Evolutionary conservation across 1,139 yeast species (phyloP), one percentile per base, ranked within the genome.

Genomic region (Lodderomyces beijingensis): DNA sequence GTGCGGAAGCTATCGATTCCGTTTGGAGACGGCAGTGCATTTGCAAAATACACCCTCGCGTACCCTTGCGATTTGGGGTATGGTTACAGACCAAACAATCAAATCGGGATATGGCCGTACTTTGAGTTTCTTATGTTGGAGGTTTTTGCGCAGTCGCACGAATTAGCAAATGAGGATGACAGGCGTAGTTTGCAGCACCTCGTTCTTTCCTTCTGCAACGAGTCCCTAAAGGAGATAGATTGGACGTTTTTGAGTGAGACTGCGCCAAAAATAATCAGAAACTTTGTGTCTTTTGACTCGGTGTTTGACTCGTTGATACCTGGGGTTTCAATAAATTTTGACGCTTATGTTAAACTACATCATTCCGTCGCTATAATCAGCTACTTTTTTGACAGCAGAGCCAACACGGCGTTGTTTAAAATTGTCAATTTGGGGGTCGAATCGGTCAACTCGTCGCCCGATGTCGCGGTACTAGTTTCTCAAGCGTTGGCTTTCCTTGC

Each of bases 81-180:
- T 11, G 65, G 68, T 1, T 74, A 79, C 43, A 68, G 95, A 47
- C 40, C 46, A 18, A 54, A 57, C 32, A 74, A 56, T 36, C 55
- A 69, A 31, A 58, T 67, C 11, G 95, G 96, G 3, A 57, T 87
- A 8, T 78, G 89, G 77, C 89, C 94, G 3, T 89, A 88, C 46
- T 59, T 85, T 34, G 93, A 86, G 38, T 87, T 75, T 46, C 52
- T 87, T 16, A 53, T 84, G 25, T 57, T 69, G n/a, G 84, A 82
- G 27, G 75, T 87, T 1, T 75, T 89, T 44, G 73, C 70, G 12
- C 69, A 70, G 22, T 47, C 74, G 2, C 42, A 41, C 8, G 46
- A 46, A 14, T 47, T 67, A 30, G 29, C 43, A 8, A 47, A 50
- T 16, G 36, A 63, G 3, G 55, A 55, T 0, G 77, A 74, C 21